phyloP scores from a whole-genome alignment of 768 basidiomycete genomes.

The Tulasnella sp. region DNA sequence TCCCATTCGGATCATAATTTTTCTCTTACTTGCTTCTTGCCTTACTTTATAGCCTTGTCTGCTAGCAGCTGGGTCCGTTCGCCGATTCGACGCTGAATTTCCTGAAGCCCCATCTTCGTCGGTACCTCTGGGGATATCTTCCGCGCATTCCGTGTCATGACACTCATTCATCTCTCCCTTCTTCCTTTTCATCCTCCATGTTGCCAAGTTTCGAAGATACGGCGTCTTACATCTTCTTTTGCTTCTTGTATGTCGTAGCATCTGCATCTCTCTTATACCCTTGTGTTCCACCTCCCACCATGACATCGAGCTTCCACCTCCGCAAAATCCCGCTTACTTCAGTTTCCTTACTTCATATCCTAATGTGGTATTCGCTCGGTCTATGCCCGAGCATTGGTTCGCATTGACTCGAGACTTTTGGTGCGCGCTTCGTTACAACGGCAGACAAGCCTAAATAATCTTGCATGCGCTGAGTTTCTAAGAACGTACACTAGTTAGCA shows the following conservation, averaged over 20 bases:
- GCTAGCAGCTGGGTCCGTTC: neutral
- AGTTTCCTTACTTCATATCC: neutral
- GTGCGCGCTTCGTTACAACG: too few relatives aligned
- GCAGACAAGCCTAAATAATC: too few relatives aligned
- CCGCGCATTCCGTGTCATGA: neutral
- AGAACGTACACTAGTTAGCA: too few relatives aligned
- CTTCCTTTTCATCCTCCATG: neutral
- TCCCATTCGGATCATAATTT: neutral
- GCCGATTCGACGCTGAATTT: neutral
- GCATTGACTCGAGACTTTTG: too few relatives aligned
- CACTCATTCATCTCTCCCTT: neutral
- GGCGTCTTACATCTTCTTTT: neutral
- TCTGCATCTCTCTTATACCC: neutral
- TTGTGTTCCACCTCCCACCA: neutral
- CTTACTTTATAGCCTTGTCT: neutral
- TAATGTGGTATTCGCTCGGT: neutral
- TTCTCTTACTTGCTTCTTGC: neutral
- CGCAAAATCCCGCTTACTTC: neutral
- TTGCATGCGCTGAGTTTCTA: too few relatives aligned
- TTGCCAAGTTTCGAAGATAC: neutral
- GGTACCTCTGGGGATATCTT: neutral
- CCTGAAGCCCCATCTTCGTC: neutral
- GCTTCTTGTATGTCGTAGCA: neutral
- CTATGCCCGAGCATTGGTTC: too few relatives aligned
- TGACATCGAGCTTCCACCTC: neutral